Evolutionary conservation across 768 basidiomycete species (phyloP).

Genomic region (Exsudoporus frostii): DNA sequence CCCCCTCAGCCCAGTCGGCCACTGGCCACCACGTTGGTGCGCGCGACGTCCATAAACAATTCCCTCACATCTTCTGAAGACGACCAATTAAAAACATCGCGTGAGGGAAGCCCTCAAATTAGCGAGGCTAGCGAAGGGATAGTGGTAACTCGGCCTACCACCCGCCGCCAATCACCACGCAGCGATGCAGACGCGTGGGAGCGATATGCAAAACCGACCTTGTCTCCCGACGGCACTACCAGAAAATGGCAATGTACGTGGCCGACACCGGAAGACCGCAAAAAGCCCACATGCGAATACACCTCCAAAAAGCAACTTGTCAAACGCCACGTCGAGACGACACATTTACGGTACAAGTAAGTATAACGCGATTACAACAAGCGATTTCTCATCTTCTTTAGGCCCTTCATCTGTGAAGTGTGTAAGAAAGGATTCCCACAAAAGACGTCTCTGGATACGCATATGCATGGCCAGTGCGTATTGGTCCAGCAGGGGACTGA

Average conservation of each 20-base stretch:
- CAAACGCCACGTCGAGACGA: slow-evolving; percentile 64
- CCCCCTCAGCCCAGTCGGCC: slow-evolving; percentile 7
- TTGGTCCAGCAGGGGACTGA: not conserved
- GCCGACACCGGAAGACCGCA: slow-evolving; percentile 34
- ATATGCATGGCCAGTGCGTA: slow-evolving; percentile 52
- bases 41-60: slow-evolving; percentile 15
- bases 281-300: slow-evolving; percentile 39
- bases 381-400: slow-evolving; percentile 26
- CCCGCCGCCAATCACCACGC: slow-evolving; percentile 27
- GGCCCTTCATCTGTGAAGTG: slow-evolving; percentile 49
- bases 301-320: slow-evolving; percentile 60
- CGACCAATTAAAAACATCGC: slow-evolving; percentile 28
- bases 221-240: slow-evolving; percentile 32
- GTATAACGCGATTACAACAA: slow-evolving; percentile 22
- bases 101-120: slow-evolving; percentile 29
- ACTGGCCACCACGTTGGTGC: slow-evolving; percentile 5
- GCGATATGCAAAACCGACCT: slow-evolving; percentile 32
- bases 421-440: slow-evolving; percentile 57
- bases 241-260: slow-evolving; percentile 43
- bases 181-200: slow-evolving; percentile 32
- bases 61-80: slow-evolving; percentile 29
- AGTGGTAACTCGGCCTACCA: slow-evolving; percentile 10
- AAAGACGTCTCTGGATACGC: slow-evolving; percentile 57
- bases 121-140: slow-evolving; percentile 32
- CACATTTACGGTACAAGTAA: slow-evolving; percentile 59